Evolutionary conservation across 1,284 basidiomycete genomes (phyloP), one percentile per base, ranked within the genome.

Genomic region (Pseudozyma sp.): DNA sequence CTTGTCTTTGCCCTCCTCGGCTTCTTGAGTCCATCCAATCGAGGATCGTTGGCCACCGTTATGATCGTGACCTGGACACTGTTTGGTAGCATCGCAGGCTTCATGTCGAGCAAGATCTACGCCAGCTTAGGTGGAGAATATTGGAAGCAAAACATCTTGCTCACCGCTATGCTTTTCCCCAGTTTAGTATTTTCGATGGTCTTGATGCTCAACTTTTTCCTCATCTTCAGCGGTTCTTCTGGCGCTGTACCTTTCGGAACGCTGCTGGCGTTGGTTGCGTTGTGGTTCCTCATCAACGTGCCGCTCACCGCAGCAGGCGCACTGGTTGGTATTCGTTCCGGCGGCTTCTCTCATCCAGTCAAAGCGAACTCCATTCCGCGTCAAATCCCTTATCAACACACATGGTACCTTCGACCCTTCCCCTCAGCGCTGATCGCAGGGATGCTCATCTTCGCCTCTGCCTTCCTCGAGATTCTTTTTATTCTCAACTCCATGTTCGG

Each of bases 251-350:
- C 96, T 3, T 97, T 98, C 84, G 94, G 94, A 89, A 82, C 96
- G 0, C 92, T 98, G 88, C 87, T 95, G 45, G 89, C 94, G 19
- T 92, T 99, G 69, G 90, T 96, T 18, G 84, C 93, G 10, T 87
- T 99, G n/a, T 99, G 95, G 95, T 97, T 95, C 85, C 91, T 94
- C 51, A 94, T 98, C 68, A 95, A 94, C 38, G 92, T 93, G 0
- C 96, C 96, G 0, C 88, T 90, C 7, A 87, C 87, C 5, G 76
- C 88, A 8, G 82, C 87, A 7, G 89, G 89, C 31, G 86, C 88
- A 50, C 86, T 93, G 85, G 90, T 91, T 72, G 95, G 95, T 16
- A 89, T 92, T 52, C 92, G 91, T 84, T 91, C 93, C 79, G 95
- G 95, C n/a, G 92, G 94, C 85, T 72, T 91, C 88, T 35, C 86